Evolutionary conservation across 345 rosid species (phyloP), one percentile per base, ranked within the genome.

Genomic region (Linum usitatissimum): DNA sequence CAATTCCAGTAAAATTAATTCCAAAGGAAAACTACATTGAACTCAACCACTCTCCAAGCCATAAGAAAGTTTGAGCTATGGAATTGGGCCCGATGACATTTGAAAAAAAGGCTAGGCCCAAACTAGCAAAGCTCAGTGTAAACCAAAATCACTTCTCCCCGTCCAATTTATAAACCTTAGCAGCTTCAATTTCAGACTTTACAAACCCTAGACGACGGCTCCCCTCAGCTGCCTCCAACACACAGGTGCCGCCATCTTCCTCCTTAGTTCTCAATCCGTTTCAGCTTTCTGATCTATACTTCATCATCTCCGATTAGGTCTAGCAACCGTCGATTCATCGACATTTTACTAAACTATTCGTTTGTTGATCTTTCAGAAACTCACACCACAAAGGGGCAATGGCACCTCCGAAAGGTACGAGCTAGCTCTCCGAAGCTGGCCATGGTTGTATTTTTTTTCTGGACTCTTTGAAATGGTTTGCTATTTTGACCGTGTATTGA

Each of bases 131-230:
- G 51, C 51, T 13, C 51, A 45, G 13, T 45, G 8, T 15, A 15
- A 45, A 45, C 17, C 14, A 10, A 45, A 45, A 12, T 45, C 51
- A 45, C 13, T 15, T 45, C 3, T 10, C 51, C 17, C 51, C 51
- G 17, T 45, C 7, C 10, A 45, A 45, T 30, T 59, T 69, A 64
- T 69, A 80, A 77, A 67, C 76, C 81, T 77, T 65, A 53, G 31
- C 49, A 40, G 48, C 54, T 6, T 15, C 45, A 30, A 1, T 28
- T 6, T 3, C 6, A 45, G 2, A 8, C 53, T 6, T 3, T 28
- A 15, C 78, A 70, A 70, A 66, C 76, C 81, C 79, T 70, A 74
- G 62, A 30, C 34, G 51, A 45, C 51, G 51, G 51, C 53, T 60
- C 80, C 62, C 69, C 62, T 14, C 17, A 45, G 68, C 76, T 31